Conservation (phyloP, 2,329 filamentous ascomycete species). For the Monilinia polystroma region DNA sequence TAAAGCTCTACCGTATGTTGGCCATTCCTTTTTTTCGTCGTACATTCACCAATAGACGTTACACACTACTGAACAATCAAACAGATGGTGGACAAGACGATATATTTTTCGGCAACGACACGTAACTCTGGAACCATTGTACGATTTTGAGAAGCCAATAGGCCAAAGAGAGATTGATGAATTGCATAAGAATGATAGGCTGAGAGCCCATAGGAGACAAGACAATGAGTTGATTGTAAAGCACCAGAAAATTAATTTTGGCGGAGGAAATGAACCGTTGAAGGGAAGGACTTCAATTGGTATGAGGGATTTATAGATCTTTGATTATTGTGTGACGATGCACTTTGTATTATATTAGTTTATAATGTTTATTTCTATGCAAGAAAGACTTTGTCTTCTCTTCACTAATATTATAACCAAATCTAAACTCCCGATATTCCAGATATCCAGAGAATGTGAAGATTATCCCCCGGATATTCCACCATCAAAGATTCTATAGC, state of each 20-base stretch:
- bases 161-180: not conserved
- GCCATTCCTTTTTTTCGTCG: no score
- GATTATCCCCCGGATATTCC: not conserved
- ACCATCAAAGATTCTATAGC: not conserved
- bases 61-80: not conserved
- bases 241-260: not conserved
- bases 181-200: not conserved
- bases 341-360: not conserved
- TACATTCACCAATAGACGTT: not conserved
- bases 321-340: not conserved
- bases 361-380: not conserved
- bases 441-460: not conserved
- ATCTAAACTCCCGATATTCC: not conserved
- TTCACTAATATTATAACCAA: no score
- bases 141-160: conserved; percentile 5
- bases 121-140: not conserved
- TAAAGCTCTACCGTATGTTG: conserved; percentile 32
- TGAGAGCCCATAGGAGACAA: conserved; percentile 7
- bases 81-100: conserved; percentile 19
- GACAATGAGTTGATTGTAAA: not conserved
- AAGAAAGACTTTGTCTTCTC: no score
- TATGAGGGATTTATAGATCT: not conserved
- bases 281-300: not conserved
- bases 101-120: conserved; percentile 1
- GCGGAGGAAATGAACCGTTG: no score